Evolutionary conservation across 371 early-diverging fungal species (phyloP), one percentile per base, ranked within the genome.

Genomic region (Mortierella sp.): DNA sequence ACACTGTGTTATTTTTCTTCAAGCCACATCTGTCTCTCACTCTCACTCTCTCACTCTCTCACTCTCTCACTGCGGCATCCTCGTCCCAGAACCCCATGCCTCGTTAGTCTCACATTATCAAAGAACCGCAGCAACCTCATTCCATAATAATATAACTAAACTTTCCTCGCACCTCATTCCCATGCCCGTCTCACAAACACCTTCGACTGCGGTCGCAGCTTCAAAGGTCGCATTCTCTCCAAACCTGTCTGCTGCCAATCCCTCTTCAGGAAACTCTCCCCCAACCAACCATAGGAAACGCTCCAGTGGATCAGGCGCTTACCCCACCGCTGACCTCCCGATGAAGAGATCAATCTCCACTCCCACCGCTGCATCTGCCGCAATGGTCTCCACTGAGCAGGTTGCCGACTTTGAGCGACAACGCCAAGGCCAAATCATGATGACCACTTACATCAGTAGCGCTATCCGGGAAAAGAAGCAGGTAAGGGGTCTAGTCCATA

Each of bases 321-420:
- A 59, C 35, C 40, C 57, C 62, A 51, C 75, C 18, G 35, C 64
- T 20, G 52, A 70, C 49, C 65, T 64, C 1, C 65, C 75, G 54
- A 79, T 79, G 80, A 61, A 79, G 62, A 71, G 80, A 66, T 75
- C 80, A 20, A 58, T 62, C 45, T 79, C 80, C 20, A 75, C 80
- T n/a, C 80, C 80, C 6, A 32, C 62, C 47, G 47, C 60, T 18
- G 68, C 72, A 28, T 79, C 80, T 11, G 68, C 68, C 9, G 63
- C 80, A 43, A 75, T 79, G 80, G 68, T 75, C 40, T 71, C 80
- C 18, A 62, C 71, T 20, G 75, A 79, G 47, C 75, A 79, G 55
- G 45, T 28, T n/a, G 75, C 72, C 20, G 75, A 71, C 24, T 79
- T 79, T 61, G 80, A 79, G 22, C 61, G 72, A n/a, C 80, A 75